A percentile compares a stretch with the other conserved stretches of the same genome.
Evolutionary conservation across 805 yeast species (phyloP).

Genomic region (Ogataea pignaliae): DNA sequence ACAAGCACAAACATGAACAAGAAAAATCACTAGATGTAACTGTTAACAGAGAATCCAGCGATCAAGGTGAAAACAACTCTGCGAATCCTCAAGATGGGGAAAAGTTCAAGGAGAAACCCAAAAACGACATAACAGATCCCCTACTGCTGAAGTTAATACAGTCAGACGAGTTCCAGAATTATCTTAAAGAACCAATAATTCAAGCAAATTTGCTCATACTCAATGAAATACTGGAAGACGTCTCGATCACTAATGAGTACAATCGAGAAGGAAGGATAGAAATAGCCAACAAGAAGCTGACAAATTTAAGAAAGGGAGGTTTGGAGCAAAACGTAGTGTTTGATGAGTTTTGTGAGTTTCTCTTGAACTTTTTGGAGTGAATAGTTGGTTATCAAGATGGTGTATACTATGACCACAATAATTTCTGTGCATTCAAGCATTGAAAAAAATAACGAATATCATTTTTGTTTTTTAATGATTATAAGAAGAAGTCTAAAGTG

Average conservation of each 20-base stretch:
- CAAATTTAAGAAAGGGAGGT: conserved; percentile 60
- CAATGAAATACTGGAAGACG: conserved; percentile 43
- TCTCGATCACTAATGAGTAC: conserved; percentile 43
- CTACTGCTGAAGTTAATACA: conserved; percentile 28
- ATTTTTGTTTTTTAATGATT: not conserved
- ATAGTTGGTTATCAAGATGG: not conserved
- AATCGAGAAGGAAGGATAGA: conserved; percentile 50
- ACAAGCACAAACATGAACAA: conserved; percentile 28
- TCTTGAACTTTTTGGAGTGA: conserved; percentile 23
- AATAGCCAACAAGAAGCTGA: conserved; percentile 57
- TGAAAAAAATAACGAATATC: not conserved
- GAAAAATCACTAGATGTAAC: not conserved
- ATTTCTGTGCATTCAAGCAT: not conserved
- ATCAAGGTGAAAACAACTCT: conserved; percentile 1
- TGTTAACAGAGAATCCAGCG: conserved; percentile 4
- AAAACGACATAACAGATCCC: conserved; percentile 14
- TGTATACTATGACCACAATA: not conserved
- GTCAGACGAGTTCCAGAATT: conserved; percentile 40
- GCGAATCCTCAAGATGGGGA: not conserved
- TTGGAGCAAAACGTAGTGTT: conserved; percentile 60
- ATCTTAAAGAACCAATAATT: conserved; percentile 49
- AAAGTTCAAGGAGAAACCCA: not conserved
- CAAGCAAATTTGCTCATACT: conserved; percentile 52
- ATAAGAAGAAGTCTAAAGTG: conserved; percentile 5
- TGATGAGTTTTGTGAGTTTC: conserved; percentile 59